Base-by-base conservation (phyloP, 2,329 filamentous ascomycete species). In the Endothia cerciana region DNA sequence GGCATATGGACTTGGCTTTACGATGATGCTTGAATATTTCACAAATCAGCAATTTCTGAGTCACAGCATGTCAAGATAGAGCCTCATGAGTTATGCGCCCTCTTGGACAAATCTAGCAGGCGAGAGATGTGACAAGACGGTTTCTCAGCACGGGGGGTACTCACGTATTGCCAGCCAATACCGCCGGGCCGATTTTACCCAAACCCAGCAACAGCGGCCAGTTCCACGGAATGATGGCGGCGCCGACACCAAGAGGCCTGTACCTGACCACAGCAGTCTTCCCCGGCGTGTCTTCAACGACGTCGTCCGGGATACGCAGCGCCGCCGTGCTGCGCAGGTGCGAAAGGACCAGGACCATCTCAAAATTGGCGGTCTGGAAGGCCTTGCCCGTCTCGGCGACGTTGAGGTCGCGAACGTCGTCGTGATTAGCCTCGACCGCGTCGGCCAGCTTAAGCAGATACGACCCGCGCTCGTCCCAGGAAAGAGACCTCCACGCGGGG, bases 1-100 rank as follows among this genome's bases (percentile, higher is more conserved):
- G 0, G 86, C 86, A 73, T 83, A 87, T 0, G 83, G 83, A 51
- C 83, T 87, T 2, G 85, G 84, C 74, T 87, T 87, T 68, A 86
- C 73, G 60, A 88, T 85, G 51, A 87, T 75, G 15, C 77, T 75
- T 68, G 19, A 15, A 17, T 6, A 36, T 55, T 17, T 11, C 10
- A n/a, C 51, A n/a, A 17, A 15, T 55, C 17, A 33, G 51, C 51
- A 3, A 36, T 22, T 30, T 56, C 36, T 15, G 7, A 47, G n/a
- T 17, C 43, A 36, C 33, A 36, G 10, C 5, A 7, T 36, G 33
- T 5, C 33, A 10, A 36, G 33, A 36, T 36, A 36, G 4, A 7
- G 33, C 10, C 33, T 36, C 10, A 36, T 5, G 33, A 10, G 10
- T 10, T 10, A 36, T 36, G 33, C 33, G 33, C 33, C 33, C 33